phyloP scores from a whole-genome alignment of 73 alveolate species.

The Diophrys sp. region DNA sequence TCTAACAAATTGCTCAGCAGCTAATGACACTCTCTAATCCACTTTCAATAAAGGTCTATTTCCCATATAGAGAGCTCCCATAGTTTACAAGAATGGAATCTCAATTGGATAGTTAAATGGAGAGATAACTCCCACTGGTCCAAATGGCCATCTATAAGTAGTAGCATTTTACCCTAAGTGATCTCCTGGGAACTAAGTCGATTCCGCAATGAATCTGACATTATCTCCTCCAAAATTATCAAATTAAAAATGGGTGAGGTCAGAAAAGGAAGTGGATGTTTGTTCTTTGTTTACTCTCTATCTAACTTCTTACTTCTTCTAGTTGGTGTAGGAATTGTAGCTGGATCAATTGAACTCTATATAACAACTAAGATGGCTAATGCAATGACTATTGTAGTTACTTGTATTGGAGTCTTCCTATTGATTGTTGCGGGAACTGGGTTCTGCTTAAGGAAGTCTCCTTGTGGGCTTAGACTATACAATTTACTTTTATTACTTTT shows the following conservation, averaged over 20 bases:
- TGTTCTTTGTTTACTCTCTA: too few relatives aligned
- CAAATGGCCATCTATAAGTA: constrained; percentile 87
- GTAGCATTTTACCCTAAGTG: constrained; percentile 69
- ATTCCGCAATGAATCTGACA: constrained; percentile 73
- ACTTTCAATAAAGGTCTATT: constrained; percentile 73
- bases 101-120: constrained; percentile 96
- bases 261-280: too few relatives aligned
- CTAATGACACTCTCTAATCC: constrained; percentile 78
- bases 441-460: not conserved
- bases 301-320: too few relatives aligned
- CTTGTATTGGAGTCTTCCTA: too few relatives aligned
- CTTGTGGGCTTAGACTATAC: not conserved
- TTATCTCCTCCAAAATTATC: constrained; percentile 92
- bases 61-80: constrained; percentile 88
- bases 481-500: too few relatives aligned
- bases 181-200: constrained; percentile 76
- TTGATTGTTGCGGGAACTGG: too few relatives aligned
- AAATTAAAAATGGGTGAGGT: too few relatives aligned
- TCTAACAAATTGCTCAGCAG: constrained; percentile 83
- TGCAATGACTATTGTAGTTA: too few relatives aligned
- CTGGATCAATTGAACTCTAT: too few relatives aligned
- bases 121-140: constrained; percentile 76
- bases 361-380: too few relatives aligned
- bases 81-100: constrained; percentile 79
- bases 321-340: too few relatives aligned